Conservation (phyloP, 495 filamentous ascomycete species). For the Aspergillus ostianus region DNA sequence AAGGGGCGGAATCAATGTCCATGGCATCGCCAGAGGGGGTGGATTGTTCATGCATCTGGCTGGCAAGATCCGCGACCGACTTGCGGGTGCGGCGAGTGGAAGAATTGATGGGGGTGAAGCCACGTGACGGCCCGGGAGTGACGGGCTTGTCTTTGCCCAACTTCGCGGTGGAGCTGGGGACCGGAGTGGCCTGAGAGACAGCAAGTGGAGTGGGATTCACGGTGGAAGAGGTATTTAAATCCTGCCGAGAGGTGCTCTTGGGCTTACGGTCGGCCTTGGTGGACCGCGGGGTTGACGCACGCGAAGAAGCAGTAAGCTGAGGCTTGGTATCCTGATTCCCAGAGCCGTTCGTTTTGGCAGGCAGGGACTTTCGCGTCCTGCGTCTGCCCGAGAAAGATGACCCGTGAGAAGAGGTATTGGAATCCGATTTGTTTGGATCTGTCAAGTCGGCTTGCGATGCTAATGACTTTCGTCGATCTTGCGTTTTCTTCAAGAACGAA, state of each 20-base stretch:
- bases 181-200: slow-evolving; percentile 8
- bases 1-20: background rate
- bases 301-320: slow-evolving; percentile 5
- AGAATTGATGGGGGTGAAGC: background rate
- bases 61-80: slow-evolving; percentile 1
- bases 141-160: background rate
- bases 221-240: background rate
- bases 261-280: slow-evolving; percentile 15
- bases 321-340: slow-evolving; percentile 8
- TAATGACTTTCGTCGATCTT: slow-evolving; percentile 12
- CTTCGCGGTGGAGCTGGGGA: background rate
- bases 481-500: slow-evolving; percentile 16
- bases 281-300: slow-evolving; percentile 15
- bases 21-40: background rate
- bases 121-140: background rate
- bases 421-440: slow-evolving; percentile 6
- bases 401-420: slow-evolving; percentile 7
- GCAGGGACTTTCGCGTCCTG: slow-evolving; percentile 19
- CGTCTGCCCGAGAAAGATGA: slow-evolving; percentile 9
- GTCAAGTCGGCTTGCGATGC: slow-evolving; percentile 9
- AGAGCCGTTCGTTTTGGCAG: slow-evolving; percentile 15
- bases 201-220: background rate
- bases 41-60: background rate
- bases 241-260: slow-evolving; percentile 1
- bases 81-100: slow-evolving; percentile 1